A percentile compares a stretch with the other conserved stretches of the same genome.
These are phyloP conservation scores for Cladosporium colombiae DNA, from an alignment of 2,329 filamentous ascomycete genomes.

Conservation along the genomic window DNA sequence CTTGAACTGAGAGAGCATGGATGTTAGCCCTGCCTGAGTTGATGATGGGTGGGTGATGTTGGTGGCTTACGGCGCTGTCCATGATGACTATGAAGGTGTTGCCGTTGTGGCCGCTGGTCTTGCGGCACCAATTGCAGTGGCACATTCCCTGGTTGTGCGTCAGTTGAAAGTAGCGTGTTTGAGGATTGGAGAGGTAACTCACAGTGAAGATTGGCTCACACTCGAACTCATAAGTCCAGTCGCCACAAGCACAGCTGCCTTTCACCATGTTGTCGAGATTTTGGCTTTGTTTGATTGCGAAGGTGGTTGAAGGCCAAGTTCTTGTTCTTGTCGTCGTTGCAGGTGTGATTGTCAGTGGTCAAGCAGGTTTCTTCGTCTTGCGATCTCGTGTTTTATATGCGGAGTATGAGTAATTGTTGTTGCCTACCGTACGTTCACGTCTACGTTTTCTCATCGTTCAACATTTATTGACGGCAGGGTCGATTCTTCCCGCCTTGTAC, in stretches of 20 bases:
- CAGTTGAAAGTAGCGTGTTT: background rate
- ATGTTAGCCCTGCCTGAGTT: background rate
- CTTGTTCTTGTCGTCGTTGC: background rate
- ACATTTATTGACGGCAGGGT: background rate
- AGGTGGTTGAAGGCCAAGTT: background rate
- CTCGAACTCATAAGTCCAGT: constrained; percentile 38
- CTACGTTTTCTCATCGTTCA: background rate
- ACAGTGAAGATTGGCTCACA: constrained; percentile 34
- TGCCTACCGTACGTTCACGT: background rate
- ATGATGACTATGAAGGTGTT: constrained; percentile 34
- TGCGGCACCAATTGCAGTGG: constrained; percentile 37
- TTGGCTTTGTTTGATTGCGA: background rate
- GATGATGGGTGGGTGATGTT: background rate
- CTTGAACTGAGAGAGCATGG: constrained; percentile 29
- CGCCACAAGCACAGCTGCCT: constrained; percentile 38
- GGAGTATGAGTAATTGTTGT: background rate
- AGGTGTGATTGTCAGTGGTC: background rate
- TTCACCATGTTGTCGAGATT: constrained; percentile 19
- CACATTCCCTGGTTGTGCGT: constrained; percentile 28
- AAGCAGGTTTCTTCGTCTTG: background rate
- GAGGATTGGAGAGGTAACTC: constrained; percentile 5
- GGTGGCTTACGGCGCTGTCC: constrained; percentile 28
- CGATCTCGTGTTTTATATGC: background rate
- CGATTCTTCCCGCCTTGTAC: background rate
- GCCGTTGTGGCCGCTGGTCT: constrained; percentile 32